Evolutionary conservation across 2,329 filamentous ascomycete species (phyloP).

Genomic region (Fusarium fracticaudum): DNA sequence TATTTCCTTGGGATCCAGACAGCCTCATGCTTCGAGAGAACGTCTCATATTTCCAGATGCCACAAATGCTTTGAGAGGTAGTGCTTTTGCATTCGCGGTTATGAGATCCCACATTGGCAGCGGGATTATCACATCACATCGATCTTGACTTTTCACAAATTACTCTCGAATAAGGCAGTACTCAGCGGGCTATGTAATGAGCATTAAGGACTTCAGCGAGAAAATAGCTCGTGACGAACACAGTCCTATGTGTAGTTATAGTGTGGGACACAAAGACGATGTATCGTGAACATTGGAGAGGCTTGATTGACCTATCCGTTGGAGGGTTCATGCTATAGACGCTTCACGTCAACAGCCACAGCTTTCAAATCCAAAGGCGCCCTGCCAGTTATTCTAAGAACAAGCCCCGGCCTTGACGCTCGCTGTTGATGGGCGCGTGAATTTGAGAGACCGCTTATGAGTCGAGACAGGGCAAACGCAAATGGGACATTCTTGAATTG

Average conservation of each 20-base stretch:
- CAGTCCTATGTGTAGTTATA: neutral
- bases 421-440: neutral
- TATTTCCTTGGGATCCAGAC: neutral
- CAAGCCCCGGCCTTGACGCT: neutral
- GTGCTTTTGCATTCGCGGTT: neutral
- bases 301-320: accelerated
- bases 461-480: accelerated
- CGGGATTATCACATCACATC: neutral
- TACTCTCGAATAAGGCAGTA: neutral
- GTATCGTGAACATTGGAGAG: too few relatives aligned
- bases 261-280: neutral
- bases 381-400: accelerated
- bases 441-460: neutral
- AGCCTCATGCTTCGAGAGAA: neutral
- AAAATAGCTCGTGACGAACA: too few relatives aligned
- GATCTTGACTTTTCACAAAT: neutral
- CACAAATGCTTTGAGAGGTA: neutral
- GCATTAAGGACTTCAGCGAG: neutral
- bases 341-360: accelerated
- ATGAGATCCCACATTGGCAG: neutral
- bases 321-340: accelerated
- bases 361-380: neutral
- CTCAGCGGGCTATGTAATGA: neutral
- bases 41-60: neutral
- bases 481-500: neutral